Evolutionary conservation across 768 basidiomycete species (phyloP).

Genomic region (Podaxis mareebaensis): DNA sequence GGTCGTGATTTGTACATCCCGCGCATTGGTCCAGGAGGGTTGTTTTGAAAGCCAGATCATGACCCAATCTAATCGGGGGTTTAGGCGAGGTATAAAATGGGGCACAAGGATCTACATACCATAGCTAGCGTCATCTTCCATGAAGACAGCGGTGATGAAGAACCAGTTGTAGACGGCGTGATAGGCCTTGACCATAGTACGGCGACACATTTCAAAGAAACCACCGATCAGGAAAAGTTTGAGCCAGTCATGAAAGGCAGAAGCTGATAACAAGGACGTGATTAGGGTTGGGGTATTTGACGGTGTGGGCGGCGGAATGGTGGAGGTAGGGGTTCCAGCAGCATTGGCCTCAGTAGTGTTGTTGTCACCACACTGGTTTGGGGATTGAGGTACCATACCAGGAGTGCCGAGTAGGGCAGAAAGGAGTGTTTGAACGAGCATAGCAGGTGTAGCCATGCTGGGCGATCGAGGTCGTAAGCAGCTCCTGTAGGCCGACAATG

Average conservation of each 20-base stretch:
- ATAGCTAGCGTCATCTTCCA: slow-evolving; percentile 56
- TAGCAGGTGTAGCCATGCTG: background rate
- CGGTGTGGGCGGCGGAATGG: no score
- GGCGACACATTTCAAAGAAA: slow-evolving; percentile 57
- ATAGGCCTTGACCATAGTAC: slow-evolving; percentile 45
- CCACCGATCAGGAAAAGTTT: slow-evolving; percentile 66
- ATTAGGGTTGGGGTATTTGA: background rate
- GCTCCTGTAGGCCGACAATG: no score
- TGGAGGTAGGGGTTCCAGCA: no score
- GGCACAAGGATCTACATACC: slow-evolving; percentile 35
- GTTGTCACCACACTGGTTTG: no score
- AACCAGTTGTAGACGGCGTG: slow-evolving; percentile 47
- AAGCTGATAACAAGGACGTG: slow-evolving; percentile 12
- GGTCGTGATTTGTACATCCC: slow-evolving; percentile 55
- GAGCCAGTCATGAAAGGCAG: slow-evolving; percentile 64
- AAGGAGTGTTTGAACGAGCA: background rate
- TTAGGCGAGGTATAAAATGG: background rate
- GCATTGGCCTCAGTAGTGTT: no score
- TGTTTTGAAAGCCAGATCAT: slow-evolving; percentile 68
- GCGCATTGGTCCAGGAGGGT: slow-evolving; percentile 55
- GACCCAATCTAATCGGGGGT: slow-evolving; percentile 55
- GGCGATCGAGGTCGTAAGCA: background rate
- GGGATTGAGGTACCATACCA: no score
- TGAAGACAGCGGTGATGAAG: slow-evolving; percentile 63
- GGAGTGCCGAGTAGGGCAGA: no score